phyloP scores from a whole-genome alignment of 2,329 filamentous ascomycete species.

The Raffaelea deltoideospora region DNA sequence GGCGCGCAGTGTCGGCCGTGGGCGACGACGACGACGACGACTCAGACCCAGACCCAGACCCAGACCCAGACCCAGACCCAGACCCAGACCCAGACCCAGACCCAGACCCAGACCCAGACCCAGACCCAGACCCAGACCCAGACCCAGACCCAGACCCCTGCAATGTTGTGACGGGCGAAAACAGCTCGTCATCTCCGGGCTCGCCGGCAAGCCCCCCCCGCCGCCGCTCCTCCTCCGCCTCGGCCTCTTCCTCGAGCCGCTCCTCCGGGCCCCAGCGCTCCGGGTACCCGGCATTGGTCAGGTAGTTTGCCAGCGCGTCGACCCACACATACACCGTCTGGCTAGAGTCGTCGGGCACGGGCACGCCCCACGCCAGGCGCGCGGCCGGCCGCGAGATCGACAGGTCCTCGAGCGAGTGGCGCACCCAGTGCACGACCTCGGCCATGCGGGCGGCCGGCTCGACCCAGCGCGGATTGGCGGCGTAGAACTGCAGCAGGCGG shows the following conservation, averaged over 20 bases:
- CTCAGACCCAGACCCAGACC: too few relatives aligned
- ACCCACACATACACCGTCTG: slow-evolving; percentile 99
- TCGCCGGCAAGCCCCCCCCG: too few relatives aligned
- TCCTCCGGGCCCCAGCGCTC: slow-evolving; percentile 42
- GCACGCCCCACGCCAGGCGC: slow-evolving; percentile 75
- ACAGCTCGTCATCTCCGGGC: too few relatives aligned
- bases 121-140: too few relatives aligned
- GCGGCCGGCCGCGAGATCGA: slow-evolving; percentile 66
- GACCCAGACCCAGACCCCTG: too few relatives aligned
- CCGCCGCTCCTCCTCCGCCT: background rate
- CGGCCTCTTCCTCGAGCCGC: background rate
- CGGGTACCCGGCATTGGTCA: slow-evolving; percentile 77
- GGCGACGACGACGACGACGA: too few relatives aligned
- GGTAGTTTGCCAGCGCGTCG: slow-evolving; percentile 87
- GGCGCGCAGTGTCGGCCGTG: background rate
- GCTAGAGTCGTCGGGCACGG: slow-evolving; percentile 64
- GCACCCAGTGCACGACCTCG: slow-evolving; percentile 66
- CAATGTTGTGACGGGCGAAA: too few relatives aligned
- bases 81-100: too few relatives aligned
- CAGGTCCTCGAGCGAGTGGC: slow-evolving; percentile 66
- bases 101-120: too few relatives aligned
- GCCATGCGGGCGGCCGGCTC: slow-evolving; percentile 56
- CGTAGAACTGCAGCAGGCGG: slow-evolving; percentile 65
- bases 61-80: too few relatives aligned
- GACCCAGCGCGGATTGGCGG: slow-evolving; percentile 63